A percentile compares a stretch with the other conserved stretches of the same genome.
Conservation (phyloP, 1,139 yeast species). For the Yamadazyma triangularis region DNA sequence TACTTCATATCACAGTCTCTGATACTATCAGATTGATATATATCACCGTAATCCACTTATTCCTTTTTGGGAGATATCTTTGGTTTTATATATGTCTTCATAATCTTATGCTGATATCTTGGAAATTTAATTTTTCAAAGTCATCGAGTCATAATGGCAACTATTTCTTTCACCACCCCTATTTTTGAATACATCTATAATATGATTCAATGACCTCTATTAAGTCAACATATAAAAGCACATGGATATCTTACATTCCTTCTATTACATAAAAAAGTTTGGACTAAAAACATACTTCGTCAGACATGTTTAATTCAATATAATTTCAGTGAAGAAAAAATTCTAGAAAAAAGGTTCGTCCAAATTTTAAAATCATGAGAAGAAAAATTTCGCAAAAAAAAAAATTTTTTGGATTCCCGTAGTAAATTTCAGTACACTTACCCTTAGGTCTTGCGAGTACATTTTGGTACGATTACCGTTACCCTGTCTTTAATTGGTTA, state of each 20-base stretch:
- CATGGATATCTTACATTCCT: neutral
- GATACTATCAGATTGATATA: neutral
- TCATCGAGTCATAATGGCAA: too few relatives aligned
- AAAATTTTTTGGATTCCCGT: conserved; percentile 1
- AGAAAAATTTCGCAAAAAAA: conserved; percentile 2
- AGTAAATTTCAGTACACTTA: conserved; percentile 4
- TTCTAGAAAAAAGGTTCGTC: conserved; percentile 9
- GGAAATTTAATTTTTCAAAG: too few relatives aligned
- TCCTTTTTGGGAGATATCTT: too few relatives aligned
- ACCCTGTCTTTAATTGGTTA: conserved; percentile 12
- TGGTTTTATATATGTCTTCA: too few relatives aligned
- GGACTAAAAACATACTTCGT: conserved; percentile 10
- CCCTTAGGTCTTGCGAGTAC: conserved; percentile 5
- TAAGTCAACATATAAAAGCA: too few relatives aligned
- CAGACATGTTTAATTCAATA: conserved; percentile 7
- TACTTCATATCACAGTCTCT: neutral
- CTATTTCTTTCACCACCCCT: too few relatives aligned
- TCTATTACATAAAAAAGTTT: neutral
- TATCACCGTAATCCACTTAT: too few relatives aligned
- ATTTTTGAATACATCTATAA: neutral
- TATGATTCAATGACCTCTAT: too few relatives aligned
- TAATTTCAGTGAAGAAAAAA: conserved; percentile 4
- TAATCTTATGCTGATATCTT: too few relatives aligned
- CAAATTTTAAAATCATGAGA: conserved; percentile 6
- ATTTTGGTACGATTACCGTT: conserved; percentile 8